A percentile compares a stretch with the other conserved stretches of the same genome.
phyloP scores from a whole-genome alignment of 164 flowering plant species.

The Stephania japonica region DNA sequence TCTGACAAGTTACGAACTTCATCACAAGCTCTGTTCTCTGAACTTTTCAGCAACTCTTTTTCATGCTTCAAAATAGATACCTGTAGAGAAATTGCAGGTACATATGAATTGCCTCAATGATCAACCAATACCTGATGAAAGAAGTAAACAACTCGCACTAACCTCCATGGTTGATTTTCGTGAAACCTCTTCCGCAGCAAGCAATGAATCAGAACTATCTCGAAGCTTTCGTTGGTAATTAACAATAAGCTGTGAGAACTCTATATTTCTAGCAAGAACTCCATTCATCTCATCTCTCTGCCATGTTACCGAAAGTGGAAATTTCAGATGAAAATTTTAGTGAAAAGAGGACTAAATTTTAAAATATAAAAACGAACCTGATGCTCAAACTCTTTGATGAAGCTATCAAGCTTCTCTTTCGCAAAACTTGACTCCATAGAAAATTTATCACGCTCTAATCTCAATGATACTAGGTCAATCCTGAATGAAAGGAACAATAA shows the following conservation, averaged over 20 bases:
- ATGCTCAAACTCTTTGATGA: constrained; percentile 54
- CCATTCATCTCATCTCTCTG: constrained; percentile 64
- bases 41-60: constrained; percentile 59
- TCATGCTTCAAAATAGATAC: constrained; percentile 68
- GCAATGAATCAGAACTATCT: constrained; percentile 58
- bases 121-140: not conserved
- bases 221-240: constrained; percentile 74
- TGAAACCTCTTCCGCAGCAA: constrained; percentile 65
- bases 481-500: constrained; percentile 20
- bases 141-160: constrained; percentile 1
- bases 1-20: constrained; percentile 77
- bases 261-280: constrained; percentile 67
- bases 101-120: constrained; percentile 4
- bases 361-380: constrained; percentile 32
- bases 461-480: constrained; percentile 37
- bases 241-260: constrained; percentile 73
- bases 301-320: constrained; percentile 4
- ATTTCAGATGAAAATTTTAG: not conserved
- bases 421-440: constrained; percentile 59
- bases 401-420: constrained; percentile 50
- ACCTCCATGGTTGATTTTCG: constrained; percentile 81
- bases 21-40: constrained; percentile 83
- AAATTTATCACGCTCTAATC: constrained; percentile 61
- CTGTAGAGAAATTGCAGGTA: constrained; percentile 24
- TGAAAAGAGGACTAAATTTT: not conserved